Evolutionary conservation across 139 green algal species (phyloP), one percentile per base, ranked within the genome.

Genomic region (Penium margaritaceum): DNA sequence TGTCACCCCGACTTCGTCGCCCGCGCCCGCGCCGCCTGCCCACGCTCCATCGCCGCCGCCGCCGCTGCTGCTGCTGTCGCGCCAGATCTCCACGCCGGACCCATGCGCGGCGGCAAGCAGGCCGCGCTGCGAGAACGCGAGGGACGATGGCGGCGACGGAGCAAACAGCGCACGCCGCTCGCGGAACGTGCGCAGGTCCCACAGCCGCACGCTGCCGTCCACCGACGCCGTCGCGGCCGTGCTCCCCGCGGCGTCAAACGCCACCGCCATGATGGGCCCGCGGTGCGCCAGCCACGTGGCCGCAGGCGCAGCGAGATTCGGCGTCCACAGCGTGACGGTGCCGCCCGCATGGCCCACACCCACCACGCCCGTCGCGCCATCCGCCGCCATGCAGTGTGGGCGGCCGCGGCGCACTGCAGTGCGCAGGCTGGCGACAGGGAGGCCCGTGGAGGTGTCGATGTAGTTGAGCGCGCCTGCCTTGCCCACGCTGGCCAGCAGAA

Each of bases 241-340:
- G 14, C 69, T 75, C 2, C 94, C 94, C 7, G 57, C 67, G 0
- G 47, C 30, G 75, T 97, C 90, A 2, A 93, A 84, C 2, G 93
- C 90, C 5, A 86, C 7, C 5, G 69, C 46, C 0, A 35, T 67
- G 27, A 89, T 38, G 2, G 75, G 76, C 6, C 80, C 84, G 30
- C 69, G 51, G 85, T 99, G 95, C 61, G 84, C 91, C n/a, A 98
- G 85, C 89, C 99, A 92, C 77, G 87, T 88, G 21, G 95, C 91
- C 29, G 89, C 83, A 2, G 95, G 85, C 4, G 77, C 86, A 29
- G 81, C 86, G 47, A 94, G 84, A 85, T 97, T 99, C 65, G 95
- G 95, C 0, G 88, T 95, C 95, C 95, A 99, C 88, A 98, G 89
- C 33, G 47, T 58, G 44, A 82, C 91, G 0, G 78, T 88, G 67